Base-by-base conservation (phyloP, 192 early-diverging fungal genomes). In the Backusella tarrabulga region DNA sequence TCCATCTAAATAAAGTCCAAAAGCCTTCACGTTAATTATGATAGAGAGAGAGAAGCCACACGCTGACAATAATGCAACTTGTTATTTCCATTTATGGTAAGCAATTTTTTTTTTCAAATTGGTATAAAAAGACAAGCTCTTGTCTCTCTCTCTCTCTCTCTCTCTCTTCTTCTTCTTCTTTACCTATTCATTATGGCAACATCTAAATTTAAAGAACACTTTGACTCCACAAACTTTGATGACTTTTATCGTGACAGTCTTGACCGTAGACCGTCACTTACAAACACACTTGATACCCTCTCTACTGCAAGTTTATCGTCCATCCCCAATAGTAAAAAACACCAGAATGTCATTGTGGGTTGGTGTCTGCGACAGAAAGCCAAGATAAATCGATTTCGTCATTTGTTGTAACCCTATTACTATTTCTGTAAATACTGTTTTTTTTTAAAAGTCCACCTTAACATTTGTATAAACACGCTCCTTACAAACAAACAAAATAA, bases 351-450 rank as follows among this genome's bases (percentile, higher is more conserved):
- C 6, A 8, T 70, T 36, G 14, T 70, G 19, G 21, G n/a, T 23
- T 70, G 68, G 68, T 70, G 36, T 38, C 68, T 70, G 23, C 35
- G 35, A 38, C 68, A 70, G 26, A 70, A 70, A 70, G 34, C 68
- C 17, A 70, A 70, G 68, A 23, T 70, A 5, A 35, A 70, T 70
- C 68, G 36, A 70, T 38, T 70, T 41, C 68, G 68, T 70, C 68
- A 70, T 70, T 70, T 70, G 21, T 41, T 40, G 11, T 40, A 70
- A 70, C 19, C 19, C 1, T n/a, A 32, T 32, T 32, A 32, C 0
- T n/a, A 50, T 17, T 50, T 2, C 17, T 50, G 46, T 50, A 50
- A 50, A 50, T 19, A 50, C 17, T 3, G 19, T 3, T 32, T 32
- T 32, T 32, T 29, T 32, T 32, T 32, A 32, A 32, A 32, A 32